A percentile compares a stretch with the other conserved stretches of the same genome.
Conservation (phyloP, 768 basidiomycete genomes). For the Termitomyces sp. region DNA sequence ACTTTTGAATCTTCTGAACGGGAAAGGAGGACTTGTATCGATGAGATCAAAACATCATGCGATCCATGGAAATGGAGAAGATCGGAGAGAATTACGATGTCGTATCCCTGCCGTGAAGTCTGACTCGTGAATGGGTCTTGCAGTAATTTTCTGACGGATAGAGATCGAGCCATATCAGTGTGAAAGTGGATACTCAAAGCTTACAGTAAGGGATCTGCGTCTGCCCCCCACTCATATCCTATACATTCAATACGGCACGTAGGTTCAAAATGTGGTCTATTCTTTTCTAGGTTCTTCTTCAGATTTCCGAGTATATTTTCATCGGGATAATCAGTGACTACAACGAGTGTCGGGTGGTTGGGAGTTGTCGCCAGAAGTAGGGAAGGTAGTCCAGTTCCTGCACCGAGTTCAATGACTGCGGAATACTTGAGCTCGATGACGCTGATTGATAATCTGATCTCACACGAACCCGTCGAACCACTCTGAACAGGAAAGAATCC, state of each 20-base stretch:
- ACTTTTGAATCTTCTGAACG: conserved; percentile 33
- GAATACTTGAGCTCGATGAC: not conserved
- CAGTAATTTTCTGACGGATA: conserved; percentile 14
- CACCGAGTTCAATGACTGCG: conserved; percentile 65
- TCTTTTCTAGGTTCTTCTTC: conserved; percentile 45
- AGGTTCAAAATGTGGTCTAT: conserved; percentile 27
- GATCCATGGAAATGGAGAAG: conserved; percentile 63
- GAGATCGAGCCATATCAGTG: not conserved
- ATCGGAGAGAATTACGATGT: conserved; percentile 64
- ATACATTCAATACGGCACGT: conserved; percentile 36
- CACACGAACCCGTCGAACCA: conserved; percentile 31
- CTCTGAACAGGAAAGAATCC: conserved; percentile 36
- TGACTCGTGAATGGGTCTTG: not conserved
- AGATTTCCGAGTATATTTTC: conserved; percentile 54
- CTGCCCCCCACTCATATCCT: conserved; percentile 65
- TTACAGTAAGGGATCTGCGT: conserved; percentile 42
- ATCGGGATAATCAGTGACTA: conserved; percentile 69
- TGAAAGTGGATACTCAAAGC: conserved; percentile 13
- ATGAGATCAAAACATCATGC: conserved; percentile 49
- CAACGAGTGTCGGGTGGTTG: conserved; percentile 44
- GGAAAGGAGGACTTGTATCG: conserved; percentile 43
- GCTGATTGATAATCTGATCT: not conserved
- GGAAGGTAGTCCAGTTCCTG: conserved; percentile 64
- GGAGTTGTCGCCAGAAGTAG: conserved; percentile 44
- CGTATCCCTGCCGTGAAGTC: conserved; percentile 30